Evolutionary conservation across 1,139 yeast species (phyloP).

Genomic region (Meyerozyma carpophila): DNA sequence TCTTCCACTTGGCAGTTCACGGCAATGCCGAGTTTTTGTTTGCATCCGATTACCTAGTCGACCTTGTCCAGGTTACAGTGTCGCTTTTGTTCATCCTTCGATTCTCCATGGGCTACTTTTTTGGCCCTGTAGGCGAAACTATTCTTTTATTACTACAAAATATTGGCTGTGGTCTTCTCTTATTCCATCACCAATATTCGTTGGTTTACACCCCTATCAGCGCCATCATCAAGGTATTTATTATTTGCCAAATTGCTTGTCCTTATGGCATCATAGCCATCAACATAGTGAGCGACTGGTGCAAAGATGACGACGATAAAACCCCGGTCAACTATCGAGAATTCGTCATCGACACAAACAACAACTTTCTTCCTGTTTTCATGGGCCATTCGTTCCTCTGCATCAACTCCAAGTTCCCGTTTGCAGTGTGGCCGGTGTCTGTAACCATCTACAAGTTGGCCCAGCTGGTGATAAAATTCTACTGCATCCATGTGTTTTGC

Average conservation of each 20-base stretch:
- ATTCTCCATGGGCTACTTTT: neutral
- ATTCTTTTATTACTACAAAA: neutral
- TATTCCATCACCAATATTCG: conserved; percentile 1
- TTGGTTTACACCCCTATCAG: neutral
- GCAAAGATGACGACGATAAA: neutral
- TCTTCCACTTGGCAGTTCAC: neutral
- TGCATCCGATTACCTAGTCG: neutral
- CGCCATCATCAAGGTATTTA: neutral
- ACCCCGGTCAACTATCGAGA: neutral
- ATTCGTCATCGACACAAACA: conserved; percentile 18
- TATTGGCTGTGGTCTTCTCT: neutral
- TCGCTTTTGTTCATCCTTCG: neutral
- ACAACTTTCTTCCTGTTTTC: conserved; percentile 23
- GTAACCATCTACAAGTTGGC: conserved; percentile 11
- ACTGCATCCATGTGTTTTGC: conserved; percentile 22
- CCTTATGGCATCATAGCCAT: neutral
- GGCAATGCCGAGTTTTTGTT: neutral
- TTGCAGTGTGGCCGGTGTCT: conserved; percentile 4
- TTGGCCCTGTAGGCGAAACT: neutral
- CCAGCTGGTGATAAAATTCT: conserved; percentile 19
- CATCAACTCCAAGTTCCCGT: conserved; percentile 14
- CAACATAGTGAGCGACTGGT: neutral
- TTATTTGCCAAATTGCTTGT: neutral
- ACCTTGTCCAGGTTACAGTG: neutral
- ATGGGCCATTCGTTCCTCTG: conserved; percentile 23